phyloP scores from a whole-genome alignment of 1,284 basidiomycete genomes.

The Trichosporon coremiiforme region DNA sequence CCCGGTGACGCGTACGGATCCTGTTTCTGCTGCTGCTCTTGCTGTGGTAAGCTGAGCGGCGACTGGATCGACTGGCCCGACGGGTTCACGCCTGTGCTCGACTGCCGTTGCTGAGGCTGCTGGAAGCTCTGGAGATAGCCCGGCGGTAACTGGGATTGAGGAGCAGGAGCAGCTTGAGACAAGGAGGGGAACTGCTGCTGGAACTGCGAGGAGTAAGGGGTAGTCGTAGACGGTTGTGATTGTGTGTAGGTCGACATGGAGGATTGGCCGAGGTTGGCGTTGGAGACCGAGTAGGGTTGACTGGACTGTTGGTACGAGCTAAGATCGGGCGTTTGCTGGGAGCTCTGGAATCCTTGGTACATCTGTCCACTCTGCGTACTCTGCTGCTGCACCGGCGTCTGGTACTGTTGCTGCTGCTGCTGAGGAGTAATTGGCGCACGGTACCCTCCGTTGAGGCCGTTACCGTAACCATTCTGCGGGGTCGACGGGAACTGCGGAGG shows the following conservation, averaged over 20 bases:
- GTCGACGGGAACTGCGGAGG: not conserved
- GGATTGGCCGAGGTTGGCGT: constrained; percentile 1
- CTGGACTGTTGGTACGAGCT: constrained; percentile 15
- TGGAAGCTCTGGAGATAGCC: constrained; percentile 19
- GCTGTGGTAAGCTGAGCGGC: constrained; percentile 18
- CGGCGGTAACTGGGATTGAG: not conserved
- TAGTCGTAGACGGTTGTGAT: constrained; percentile 8
- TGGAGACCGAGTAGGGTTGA: constrained; percentile 4
- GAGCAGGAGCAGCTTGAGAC: not conserved
- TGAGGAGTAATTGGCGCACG: not conserved
- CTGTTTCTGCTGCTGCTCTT: constrained; percentile 11
- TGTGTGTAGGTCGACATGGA: constrained; percentile 15
- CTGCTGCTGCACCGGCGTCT: constrained; percentile 14
- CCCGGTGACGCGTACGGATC: not conserved
- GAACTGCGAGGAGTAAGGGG: constrained; percentile 2
- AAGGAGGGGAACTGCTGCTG: constrained; percentile 1
- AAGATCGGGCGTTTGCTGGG: not conserved
- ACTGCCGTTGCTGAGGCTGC: constrained; percentile 2
- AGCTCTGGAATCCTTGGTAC: constrained; percentile 19
- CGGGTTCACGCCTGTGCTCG: not conserved
- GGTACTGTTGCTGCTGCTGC: constrained; percentile 25
- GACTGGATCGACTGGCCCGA: constrained; percentile 6
- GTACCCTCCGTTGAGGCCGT: constrained; percentile 1
- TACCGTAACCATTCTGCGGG: constrained; percentile 4
- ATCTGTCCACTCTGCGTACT: constrained; percentile 21